A percentile compares a stretch with the other conserved stretches of the same genome.
These are phyloP conservation scores for Poa annua DNA, from an alignment of 176 grass and related monocot genomes.

Conservation along the genomic window DNA sequence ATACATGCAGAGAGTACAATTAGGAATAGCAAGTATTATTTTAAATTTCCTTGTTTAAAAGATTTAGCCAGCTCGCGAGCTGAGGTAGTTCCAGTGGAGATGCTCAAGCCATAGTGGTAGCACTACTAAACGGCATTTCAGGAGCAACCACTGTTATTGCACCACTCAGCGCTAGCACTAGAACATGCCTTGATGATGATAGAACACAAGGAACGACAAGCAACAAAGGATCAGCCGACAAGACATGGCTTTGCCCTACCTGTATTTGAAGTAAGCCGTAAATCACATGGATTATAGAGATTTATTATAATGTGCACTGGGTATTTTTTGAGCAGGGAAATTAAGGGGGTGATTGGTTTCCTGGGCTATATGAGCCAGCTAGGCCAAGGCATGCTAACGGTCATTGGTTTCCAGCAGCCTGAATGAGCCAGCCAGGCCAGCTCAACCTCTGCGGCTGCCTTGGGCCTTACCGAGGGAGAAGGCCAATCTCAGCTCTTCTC, in stretches of 20 bases:
- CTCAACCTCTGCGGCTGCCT: neutral
- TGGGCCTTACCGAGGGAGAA: neutral
- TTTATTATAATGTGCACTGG: neutral
- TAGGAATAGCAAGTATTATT: neutral
- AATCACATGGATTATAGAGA: neutral
- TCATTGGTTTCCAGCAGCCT: neutral
- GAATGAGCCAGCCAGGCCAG: neutral
- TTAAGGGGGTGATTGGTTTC: neutral
- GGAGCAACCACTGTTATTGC: slow-evolving; percentile 5
- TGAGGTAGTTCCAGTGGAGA: neutral
- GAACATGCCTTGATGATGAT: neutral
- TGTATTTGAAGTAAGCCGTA: neutral
- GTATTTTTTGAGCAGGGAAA: neutral
- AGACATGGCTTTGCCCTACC: neutral
- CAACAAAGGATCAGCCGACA: neutral
- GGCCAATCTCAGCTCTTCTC: neutral
- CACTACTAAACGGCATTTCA: neutral
- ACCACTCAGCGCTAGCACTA: neutral
- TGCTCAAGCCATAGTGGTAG: slow-evolving; percentile 1
- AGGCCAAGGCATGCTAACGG: neutral
- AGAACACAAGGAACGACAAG: neutral
- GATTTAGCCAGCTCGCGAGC: neutral
- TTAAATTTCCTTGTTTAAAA: neutral
- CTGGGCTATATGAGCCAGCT: neutral
- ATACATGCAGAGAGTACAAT: neutral